phyloP scores from a whole-genome alignment of 192 early-diverging fungal genomes.

The Entophlyctis helioformis region DNA sequence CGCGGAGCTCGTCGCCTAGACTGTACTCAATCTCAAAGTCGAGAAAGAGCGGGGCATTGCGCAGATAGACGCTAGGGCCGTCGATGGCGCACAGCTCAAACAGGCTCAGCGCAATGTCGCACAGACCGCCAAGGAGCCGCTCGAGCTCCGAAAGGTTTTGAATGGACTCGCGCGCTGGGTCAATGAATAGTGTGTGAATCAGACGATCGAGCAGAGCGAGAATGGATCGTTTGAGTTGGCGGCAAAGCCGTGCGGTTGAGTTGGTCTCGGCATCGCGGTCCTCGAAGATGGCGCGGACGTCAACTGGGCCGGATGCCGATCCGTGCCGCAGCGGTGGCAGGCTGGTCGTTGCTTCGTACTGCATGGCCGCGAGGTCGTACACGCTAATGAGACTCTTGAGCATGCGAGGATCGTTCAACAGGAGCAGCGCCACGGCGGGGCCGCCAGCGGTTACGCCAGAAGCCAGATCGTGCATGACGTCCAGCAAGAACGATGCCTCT shows the following conservation, averaged over 20 bases:
- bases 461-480: not conserved
- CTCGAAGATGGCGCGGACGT: conserved; percentile 16
- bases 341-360: too few species aligned
- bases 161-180: conserved; percentile 13
- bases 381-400: too few species aligned
- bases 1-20: conserved; percentile 41
- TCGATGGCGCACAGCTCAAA: conserved; percentile 54
- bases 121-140: conserved; percentile 20
- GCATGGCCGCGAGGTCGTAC: too few species aligned
- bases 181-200: conserved; percentile 38
- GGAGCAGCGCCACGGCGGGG: not conserved
- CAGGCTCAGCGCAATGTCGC: conserved; percentile 37
- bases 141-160: not conserved
- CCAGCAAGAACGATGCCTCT: not conserved
- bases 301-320: not conserved
- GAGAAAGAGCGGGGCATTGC: conserved; percentile 68
- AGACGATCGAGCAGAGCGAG: conserved; percentile 14
- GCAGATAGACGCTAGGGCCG: conserved; percentile 42
- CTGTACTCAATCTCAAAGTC: conserved; percentile 70
- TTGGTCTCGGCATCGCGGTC: conserved; percentile 8
- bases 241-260: conserved; percentile 1
- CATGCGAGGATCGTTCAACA: not conserved
- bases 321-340: not conserved
- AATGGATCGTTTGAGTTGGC: conserved; percentile 7
- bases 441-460: not conserved